Evolutionary conservation across 345 rosid genomes (phyloP), one percentile per base, ranked within the genome.

Genomic region (Populus deltoides): DNA sequence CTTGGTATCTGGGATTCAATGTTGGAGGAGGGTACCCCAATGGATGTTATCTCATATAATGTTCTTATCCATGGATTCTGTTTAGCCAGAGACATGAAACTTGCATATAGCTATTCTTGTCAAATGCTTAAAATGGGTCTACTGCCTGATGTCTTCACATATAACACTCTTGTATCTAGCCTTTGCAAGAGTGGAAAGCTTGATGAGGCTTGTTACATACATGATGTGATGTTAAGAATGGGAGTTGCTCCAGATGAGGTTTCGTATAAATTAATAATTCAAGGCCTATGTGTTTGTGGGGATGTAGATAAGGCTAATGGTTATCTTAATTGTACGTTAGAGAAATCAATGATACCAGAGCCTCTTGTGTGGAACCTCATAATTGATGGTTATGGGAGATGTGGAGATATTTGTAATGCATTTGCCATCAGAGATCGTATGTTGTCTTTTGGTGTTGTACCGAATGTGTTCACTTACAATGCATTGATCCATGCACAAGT

Each of bases 81-180:
- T 80, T 83, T 74, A 75, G 83, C 76, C 75, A 73, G 78, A 72
- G 78, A 87, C 68, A 79, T 81, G 70, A 81, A 70, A 24, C 84
- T 65, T 82, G 93, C 92, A 33, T 86, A 80, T 86, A 81, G 77
- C 62, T 85, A 82, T 75, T 68, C 85, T 63, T 85, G 92, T 79
- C 86, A 87, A 76, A 91, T 93, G 94, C 82, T 90, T 31, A 93
- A 91, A 81, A 88, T 78, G 67, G 97, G 97, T 78, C 77, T 84
- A 2, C 79, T 70, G 79, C 97, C 90, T 43, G 93, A 93, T 86
- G 43, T 86, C 73, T 81, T 77, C 81, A 89, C 97, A 25, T 91
- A 82, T 72, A 93, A 93, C 79, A 88, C 90, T 71, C 87, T 93
- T 78, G 73, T 91, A 79, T 85, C 89, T 67, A 85, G 90, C n/a